A percentile compares a stretch with the other conserved stretches of the same genome.
These are phyloP conservation scores for Cladosporium sp. DNA, from an alignment of 2,329 filamentous ascomycete species.

Conservation along the genomic window DNA sequence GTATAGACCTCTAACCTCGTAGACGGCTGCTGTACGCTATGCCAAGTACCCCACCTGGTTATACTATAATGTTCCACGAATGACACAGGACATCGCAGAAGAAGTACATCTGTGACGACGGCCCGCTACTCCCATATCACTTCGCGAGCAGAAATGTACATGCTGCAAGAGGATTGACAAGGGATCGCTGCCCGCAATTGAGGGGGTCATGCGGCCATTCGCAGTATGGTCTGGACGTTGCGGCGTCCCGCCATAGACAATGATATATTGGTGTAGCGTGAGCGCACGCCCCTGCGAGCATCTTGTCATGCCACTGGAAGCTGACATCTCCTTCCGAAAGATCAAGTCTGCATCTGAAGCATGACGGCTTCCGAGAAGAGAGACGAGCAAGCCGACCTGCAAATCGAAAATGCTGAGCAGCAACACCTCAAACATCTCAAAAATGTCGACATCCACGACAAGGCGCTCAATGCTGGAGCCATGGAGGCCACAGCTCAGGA, in stretches of 20 bases:
- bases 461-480: conserved; percentile 23
- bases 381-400: neutral
- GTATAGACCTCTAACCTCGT: neutral
- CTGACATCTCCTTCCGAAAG: too few species aligned
- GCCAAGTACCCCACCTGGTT: neutral
- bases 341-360: neutral
- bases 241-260: neutral
- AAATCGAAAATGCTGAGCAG: neutral
- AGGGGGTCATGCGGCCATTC: neutral
- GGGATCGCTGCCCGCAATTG: neutral
- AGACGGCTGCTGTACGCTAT: neutral
- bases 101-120: neutral
- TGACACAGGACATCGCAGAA: neutral
- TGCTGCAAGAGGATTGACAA: neutral
- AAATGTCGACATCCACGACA: conserved; percentile 12
- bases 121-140: neutral
- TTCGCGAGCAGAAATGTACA: too few species aligned
- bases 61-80: conserved; percentile 4
- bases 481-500: conserved; percentile 45
- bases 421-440: conserved; percentile 10
- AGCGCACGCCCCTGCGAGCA: too few species aligned
- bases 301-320: too few species aligned
- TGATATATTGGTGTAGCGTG: too few species aligned
- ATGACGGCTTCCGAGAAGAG: conserved; percentile 2
- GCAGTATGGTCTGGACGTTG: neutral